These are phyloP conservation scores for Phytophthora capsici DNA, from an alignment of 352 stramenopile species.

Conservation along the genomic window DNA sequence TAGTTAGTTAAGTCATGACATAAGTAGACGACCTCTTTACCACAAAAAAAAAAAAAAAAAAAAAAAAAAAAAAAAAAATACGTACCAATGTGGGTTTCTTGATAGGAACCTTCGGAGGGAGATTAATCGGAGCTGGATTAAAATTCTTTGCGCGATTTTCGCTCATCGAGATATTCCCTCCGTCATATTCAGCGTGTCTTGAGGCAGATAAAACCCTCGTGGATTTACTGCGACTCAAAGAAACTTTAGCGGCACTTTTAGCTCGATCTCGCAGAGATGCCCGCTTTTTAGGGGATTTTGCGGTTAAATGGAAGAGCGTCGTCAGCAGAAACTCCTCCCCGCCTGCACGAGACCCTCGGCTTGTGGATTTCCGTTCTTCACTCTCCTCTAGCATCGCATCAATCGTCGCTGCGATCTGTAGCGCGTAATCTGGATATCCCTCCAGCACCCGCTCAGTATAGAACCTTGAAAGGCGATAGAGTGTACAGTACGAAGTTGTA, in stretches of 20 bases:
- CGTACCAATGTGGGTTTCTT: neutral
- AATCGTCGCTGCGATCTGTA: constrained; percentile 46
- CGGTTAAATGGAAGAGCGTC: constrained; percentile 55
- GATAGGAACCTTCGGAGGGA: constrained; percentile 3
- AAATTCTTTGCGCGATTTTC: constrained; percentile 31
- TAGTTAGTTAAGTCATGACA: no score
- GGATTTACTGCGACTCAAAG: constrained; percentile 39
- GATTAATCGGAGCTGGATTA: constrained; percentile 10
- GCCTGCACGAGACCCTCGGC: neutral
- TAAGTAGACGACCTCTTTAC: no score
- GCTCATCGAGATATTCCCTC: constrained; percentile 34
- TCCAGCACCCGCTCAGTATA: constrained; percentile 66
- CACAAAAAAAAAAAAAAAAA: no score
- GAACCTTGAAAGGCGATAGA: constrained; percentile 70
- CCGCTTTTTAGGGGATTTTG: constrained; percentile 14
- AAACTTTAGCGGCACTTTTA: neutral
- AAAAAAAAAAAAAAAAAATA: no score
- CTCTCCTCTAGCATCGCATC: constrained; percentile 58
- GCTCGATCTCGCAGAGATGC: constrained; percentile 23
- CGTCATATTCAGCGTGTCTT: constrained; percentile 32
- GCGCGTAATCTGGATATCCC: constrained; percentile 62
- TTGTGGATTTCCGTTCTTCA: constrained; percentile 32
- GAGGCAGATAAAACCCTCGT: constrained; percentile 23
- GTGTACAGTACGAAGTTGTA: constrained; percentile 67
- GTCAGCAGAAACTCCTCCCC: constrained; percentile 61